Percentiles rank a stretch among this genome's conserved stretches.
Evolutionary conservation across 192 early-diverging fungal species (phyloP).

Genomic region (Backusella circina): DNA sequence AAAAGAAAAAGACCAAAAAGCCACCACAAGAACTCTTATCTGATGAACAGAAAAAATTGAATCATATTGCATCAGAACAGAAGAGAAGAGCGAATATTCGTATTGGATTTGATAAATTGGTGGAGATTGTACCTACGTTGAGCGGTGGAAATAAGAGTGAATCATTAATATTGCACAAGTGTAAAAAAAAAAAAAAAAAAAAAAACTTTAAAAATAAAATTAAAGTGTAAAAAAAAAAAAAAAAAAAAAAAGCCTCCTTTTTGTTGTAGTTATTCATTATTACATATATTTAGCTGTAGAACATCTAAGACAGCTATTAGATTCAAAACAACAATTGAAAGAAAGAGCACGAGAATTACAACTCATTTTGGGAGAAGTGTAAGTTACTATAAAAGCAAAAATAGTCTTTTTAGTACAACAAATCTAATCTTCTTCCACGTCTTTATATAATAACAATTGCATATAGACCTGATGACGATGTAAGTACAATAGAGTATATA

Average conservation of each 20-base stretch:
- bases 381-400: conserved; percentile 15
- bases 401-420: neutral
- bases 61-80: conserved; percentile 94
- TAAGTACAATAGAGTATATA: neutral
- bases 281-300: conserved; percentile 56
- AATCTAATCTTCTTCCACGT: neutral
- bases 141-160: conserved; percentile 80
- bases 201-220: neutral
- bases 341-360: conserved; percentile 45
- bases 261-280: neutral
- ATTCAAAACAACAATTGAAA: conserved; percentile 52
- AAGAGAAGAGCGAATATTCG: conserved; percentile 89
- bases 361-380: conserved; percentile 40
- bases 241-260: neutral
- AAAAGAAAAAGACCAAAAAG: conserved; percentile 16
- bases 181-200: conserved; percentile 31
- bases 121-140: conserved; percentile 79
- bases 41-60: conserved; percentile 85
- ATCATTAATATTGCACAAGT: conserved; percentile 79
- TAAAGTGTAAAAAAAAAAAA: conserved; percentile 14
- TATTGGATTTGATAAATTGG: conserved; percentile 82
- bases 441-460: neutral
- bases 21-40: conserved; percentile 65
- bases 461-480: conserved; percentile 17
- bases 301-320: conserved; percentile 63